These are phyloP conservation scores for Curvularia hawaiiensis DNA, from an alignment of 2,329 filamentous ascomycete species.

Conservation along the genomic window DNA sequence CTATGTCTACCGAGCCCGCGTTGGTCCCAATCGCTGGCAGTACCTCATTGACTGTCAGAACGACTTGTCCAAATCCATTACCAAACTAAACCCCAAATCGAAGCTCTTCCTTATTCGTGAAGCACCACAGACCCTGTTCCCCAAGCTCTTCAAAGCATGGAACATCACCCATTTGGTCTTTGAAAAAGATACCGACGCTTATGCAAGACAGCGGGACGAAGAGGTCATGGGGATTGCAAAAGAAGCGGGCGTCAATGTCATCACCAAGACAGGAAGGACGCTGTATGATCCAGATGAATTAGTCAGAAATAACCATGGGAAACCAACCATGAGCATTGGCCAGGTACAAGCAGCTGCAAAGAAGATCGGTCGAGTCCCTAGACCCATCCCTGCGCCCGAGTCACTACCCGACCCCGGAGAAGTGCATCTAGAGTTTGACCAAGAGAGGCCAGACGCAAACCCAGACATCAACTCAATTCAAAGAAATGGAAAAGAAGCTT, in stretches of 20 bases:
- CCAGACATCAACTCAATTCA: constrained; percentile 66
- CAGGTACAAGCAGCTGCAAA: constrained; percentile 66
- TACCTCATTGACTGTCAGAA: constrained; percentile 74
- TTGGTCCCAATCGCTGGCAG: constrained; percentile 75
- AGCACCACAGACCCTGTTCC: constrained; percentile 71
- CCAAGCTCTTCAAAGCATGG: constrained; percentile 76
- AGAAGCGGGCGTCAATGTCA: constrained; percentile 69
- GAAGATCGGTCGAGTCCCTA: constrained; percentile 66
- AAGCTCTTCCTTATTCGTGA: constrained; percentile 75
- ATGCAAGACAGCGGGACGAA: constrained; percentile 68
- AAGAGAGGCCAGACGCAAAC: constrained; percentile 55
- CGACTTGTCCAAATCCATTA: constrained; percentile 70
- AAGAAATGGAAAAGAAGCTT: constrained; percentile 60
- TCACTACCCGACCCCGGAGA: constrained; percentile 69
- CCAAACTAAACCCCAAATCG: constrained; percentile 70
- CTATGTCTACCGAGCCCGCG: constrained; percentile 74
- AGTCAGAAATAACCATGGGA: constrained; percentile 67
- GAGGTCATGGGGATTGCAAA: constrained; percentile 64
- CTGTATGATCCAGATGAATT: constrained; percentile 76
- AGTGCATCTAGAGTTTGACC: constrained; percentile 64
- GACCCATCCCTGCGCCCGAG: constrained; percentile 65
- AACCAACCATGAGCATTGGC: constrained; percentile 75
- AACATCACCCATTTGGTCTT: constrained; percentile 77
- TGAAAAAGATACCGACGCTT: constrained; percentile 78
- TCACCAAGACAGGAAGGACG: constrained; percentile 69